Base-by-base conservation (phyloP, 306 rosid genomes). In the Cucumis cinereus region DNA sequence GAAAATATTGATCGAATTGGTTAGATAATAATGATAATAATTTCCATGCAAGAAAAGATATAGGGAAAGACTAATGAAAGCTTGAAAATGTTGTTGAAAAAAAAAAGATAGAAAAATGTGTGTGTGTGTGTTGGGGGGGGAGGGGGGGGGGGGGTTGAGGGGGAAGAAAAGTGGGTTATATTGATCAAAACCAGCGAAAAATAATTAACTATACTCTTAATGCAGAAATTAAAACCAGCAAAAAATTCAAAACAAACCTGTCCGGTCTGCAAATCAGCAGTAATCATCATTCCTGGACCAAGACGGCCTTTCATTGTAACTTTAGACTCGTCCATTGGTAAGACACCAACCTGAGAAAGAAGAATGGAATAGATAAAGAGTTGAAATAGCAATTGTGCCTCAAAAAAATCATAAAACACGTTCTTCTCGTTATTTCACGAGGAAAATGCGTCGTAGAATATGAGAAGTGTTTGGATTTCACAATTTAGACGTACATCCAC, bases 271-370 rank as follows among this genome's bases (percentile, higher is more conserved):
- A 94, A 85, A 88, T 94, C 99, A 84, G 88, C 99, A 5, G 95
- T 83, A 82, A 94, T 91, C 99, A 94, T 94, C 93, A 94, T 94
- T 86, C 99, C 99, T 41, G 99, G 97, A 84, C 99, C 99, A 78
- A 94, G 83, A 77, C 97, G 93, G 73, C 99, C 99, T 89, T 94
- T 94, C 90, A 83, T 88, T 81, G 86, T 88, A 78, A 94, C 96
- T 89, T 92, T 92, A 45, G 97, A 94, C 62, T 94, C 99, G 68
- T 94, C 97, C 87, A 90, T 87, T 8, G 97, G 97, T 61, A 94
- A 78, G 79, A 94, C 99, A 61, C 97, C 99, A 82, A 94, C 99
- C 98, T 90, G 75, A 79, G 30, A 82, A 55, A 74, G 40, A 61
- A 33, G 13, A 47, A 7, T 14, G 53, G 38, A 53, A 8, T 50